These are phyloP conservation scores for Manihot esculenta DNA, from an alignment of 441 rosid genomes.

Conservation along the genomic window DNA sequence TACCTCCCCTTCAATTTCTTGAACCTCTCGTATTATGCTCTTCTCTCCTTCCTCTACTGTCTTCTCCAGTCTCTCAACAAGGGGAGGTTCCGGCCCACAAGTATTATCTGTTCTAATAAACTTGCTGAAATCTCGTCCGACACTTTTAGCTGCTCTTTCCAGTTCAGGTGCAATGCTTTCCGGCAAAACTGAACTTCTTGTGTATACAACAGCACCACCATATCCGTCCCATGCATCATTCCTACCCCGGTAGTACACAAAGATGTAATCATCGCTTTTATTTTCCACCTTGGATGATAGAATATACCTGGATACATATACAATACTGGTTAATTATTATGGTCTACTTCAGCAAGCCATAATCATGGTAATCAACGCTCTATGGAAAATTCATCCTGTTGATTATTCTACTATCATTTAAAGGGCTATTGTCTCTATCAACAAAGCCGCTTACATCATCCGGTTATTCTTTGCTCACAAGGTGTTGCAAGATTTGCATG, in stretches of 20 bases:
- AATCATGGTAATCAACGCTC: neutral
- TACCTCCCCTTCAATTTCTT: constrained; percentile 60
- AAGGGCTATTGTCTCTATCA: too few species aligned
- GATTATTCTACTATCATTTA: neutral
- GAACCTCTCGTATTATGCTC: constrained; percentile 54
- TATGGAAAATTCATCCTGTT: neutral
- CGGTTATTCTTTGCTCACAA: neutral
- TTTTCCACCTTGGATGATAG: constrained; percentile 77
- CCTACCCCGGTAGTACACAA: constrained; percentile 81
- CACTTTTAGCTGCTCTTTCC: constrained; percentile 69
- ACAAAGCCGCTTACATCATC: neutral
- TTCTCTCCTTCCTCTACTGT: constrained; percentile 72
- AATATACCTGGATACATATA: constrained; percentile 63
- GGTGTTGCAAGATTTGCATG: neutral
- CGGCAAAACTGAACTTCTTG: constrained; percentile 72
- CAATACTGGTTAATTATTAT: neutral
- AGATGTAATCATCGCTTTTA: constrained; percentile 66
- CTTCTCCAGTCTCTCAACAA: constrained; percentile 85
- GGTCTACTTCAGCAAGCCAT: neutral
- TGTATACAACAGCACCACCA: constrained; percentile 89
- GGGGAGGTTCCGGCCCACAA: constrained; percentile 91
- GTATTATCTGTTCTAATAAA: constrained; percentile 70
- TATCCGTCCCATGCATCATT: constrained; percentile 99
- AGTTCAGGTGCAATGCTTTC: constrained; percentile 77
- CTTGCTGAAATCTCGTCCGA: constrained; percentile 76